Evolutionary conservation across 2,329 filamentous ascomycete species (phyloP).

Genomic region (Pestalotiopsis sp.): DNA sequence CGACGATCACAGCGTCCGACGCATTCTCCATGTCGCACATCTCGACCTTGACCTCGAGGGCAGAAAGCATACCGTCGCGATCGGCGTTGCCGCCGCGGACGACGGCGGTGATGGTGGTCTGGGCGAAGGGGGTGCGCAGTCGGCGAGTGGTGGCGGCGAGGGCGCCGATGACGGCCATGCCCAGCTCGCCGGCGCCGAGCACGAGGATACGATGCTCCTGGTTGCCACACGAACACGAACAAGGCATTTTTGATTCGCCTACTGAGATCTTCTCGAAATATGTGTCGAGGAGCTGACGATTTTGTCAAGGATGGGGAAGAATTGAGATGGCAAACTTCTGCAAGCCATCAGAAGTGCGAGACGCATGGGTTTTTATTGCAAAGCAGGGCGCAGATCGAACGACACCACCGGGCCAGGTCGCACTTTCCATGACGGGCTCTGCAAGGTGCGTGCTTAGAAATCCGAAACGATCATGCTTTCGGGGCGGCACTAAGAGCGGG

Average conservation of each 20-base stretch:
- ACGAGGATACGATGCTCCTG: conserved; percentile 49
- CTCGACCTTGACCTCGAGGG: conserved; percentile 43
- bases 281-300: too few species aligned
- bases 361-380: too few species aligned
- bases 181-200: conserved; percentile 69
- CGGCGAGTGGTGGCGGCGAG: conserved; percentile 31
- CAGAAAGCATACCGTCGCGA: conserved; percentile 35
- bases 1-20: conserved; percentile 39
- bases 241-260: too few species aligned
- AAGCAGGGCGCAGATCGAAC: not conserved
- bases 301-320: too few species aligned
- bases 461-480: not conserved
- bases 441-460: not conserved
- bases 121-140: conserved; percentile 43
- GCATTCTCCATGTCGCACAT: conserved; percentile 42
- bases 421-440: not conserved
- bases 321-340: too few species aligned
- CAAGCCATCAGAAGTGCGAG: too few species aligned
- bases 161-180: conserved; percentile 54
- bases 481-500: not conserved
- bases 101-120: conserved; percentile 49
- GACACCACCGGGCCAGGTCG: not conserved
- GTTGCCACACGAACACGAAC: too few species aligned
- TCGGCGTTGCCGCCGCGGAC: conserved; percentile 52
- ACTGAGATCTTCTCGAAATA: too few species aligned